phyloP scores from a whole-genome alignment of 75 land plant species.

The Chamaecyparis obtusa region DNA sequence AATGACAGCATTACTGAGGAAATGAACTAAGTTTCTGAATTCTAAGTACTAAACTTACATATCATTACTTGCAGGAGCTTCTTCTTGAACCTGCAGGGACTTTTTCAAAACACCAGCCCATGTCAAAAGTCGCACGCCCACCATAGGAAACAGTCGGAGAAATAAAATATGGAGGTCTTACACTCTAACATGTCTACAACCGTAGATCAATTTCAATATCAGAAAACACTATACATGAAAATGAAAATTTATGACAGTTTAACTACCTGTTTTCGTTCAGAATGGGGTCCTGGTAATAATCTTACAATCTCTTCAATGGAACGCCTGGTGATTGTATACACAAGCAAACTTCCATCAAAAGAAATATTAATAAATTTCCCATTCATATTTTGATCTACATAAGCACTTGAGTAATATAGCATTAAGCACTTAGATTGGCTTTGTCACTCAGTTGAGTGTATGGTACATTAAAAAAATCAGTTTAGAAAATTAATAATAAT shows the following conservation, averaged over 20 bases:
- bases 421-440: not conserved
- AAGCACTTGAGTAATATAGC: not conserved
- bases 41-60: slow-evolving; percentile 20
- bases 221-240: not conserved
- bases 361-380: slow-evolving; percentile 1
- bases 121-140: not conserved
- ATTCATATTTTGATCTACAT: not conserved
- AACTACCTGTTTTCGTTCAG: slow-evolving; percentile 72
- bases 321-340: slow-evolving; percentile 44
- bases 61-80: slow-evolving; percentile 13
- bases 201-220: not conserved
- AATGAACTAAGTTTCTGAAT: not conserved
- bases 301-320: slow-evolving; percentile 80
- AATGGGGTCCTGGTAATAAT: slow-evolving; percentile 84
- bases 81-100: slow-evolving; percentile 19
- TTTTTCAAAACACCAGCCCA: not conserved
- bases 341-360: slow-evolving; percentile 2
- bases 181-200: not conserved
- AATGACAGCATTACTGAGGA: not conserved
- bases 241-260: not conserved
- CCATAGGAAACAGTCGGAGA: not conserved
- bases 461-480: not conserved
- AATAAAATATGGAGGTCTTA: not conserved
- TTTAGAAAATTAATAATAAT: not conserved
- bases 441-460: not conserved